Conservation (phyloP, 164 flowering plant species). For the Vitis vinifera region DNA sequence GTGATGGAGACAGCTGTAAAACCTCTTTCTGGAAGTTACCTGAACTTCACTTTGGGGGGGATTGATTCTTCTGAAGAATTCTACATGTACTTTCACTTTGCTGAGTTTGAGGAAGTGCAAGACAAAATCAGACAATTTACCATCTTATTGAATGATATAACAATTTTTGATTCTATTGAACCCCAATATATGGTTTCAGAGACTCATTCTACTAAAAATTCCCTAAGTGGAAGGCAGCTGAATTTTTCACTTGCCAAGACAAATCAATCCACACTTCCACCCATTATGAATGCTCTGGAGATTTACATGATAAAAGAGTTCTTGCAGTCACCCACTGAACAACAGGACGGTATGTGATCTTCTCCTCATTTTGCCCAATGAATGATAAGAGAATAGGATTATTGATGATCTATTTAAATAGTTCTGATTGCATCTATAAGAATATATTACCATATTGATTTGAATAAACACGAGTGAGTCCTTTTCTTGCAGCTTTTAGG, state of each 20-base stretch:
- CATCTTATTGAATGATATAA: slow-evolving; percentile 11
- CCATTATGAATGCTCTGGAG: slow-evolving; percentile 40
- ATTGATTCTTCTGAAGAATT: background rate
- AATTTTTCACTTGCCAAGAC: slow-evolving; percentile 14
- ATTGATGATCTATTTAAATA: too few species aligned
- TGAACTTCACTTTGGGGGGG: slow-evolving; percentile 6
- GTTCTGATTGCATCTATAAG: too few species aligned
- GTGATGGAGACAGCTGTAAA: slow-evolving; percentile 28
- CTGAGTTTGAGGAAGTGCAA: slow-evolving; percentile 24
- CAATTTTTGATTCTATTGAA: slow-evolving; percentile 1
- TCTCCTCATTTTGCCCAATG: too few species aligned
- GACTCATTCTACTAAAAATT: background rate
- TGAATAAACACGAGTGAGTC: too few species aligned
- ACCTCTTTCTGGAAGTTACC: slow-evolving; percentile 2
- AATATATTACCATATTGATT: too few species aligned
- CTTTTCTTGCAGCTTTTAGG: too few species aligned
- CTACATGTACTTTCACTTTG: slow-evolving; percentile 30
- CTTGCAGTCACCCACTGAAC: slow-evolving; percentile 11
- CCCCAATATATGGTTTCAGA: slow-evolving; percentile 7
- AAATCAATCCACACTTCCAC: slow-evolving; percentile 27
- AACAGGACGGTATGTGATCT: slow-evolving; percentile 21
- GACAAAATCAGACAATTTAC: slow-evolving; percentile 22
- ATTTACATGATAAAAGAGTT: slow-evolving; percentile 10
- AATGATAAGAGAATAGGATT: too few species aligned
- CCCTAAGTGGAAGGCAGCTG: background rate